phyloP scores from a whole-genome alignment of 1,284 basidiomycete genomes.

The Phaffia rhodozyma region DNA sequence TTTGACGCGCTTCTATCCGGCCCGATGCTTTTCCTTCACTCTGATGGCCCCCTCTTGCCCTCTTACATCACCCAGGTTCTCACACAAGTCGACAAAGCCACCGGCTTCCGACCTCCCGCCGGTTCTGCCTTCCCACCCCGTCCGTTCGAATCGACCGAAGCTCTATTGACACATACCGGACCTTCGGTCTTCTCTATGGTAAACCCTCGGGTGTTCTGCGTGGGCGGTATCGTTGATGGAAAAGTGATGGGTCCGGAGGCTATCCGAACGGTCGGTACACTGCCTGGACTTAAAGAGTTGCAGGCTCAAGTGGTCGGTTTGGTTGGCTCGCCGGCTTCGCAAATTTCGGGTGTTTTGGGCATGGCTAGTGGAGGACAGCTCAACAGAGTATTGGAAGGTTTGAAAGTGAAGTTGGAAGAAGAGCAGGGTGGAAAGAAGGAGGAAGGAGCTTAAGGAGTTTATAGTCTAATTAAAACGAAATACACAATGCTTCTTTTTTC shows the following conservation, averaged over 20 bases:
- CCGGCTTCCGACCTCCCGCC: conserved; percentile 1
- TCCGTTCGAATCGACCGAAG: conserved; percentile 47
- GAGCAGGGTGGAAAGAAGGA: conserved; percentile 23
- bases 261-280: conserved; percentile 49
- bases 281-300: conserved; percentile 58
- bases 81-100: conserved; percentile 8
- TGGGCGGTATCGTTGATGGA: conserved; percentile 63
- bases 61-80: conserved; percentile 8
- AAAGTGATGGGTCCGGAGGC: conserved; percentile 48
- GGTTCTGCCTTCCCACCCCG: conserved; percentile 40
- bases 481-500: too few species aligned
- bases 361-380: conserved; percentile 61
- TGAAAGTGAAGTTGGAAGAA: conserved; percentile 60
- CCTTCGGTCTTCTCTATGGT: conserved; percentile 40
- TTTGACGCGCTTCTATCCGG: neutral
- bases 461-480: too few species aligned
- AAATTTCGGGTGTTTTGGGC: conserved; percentile 54
- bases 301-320: conserved; percentile 62
- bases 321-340: conserved; percentile 54
- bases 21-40: conserved; percentile 8
- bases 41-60: neutral
- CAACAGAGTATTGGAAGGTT: conserved; percentile 61
- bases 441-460: neutral
- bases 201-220: conserved; percentile 13
- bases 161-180: conserved; percentile 39